These are phyloP conservation scores for Blastobotrys aristatus DNA, from an alignment of 1,139 yeast species.

Conservation along the genomic window DNA sequence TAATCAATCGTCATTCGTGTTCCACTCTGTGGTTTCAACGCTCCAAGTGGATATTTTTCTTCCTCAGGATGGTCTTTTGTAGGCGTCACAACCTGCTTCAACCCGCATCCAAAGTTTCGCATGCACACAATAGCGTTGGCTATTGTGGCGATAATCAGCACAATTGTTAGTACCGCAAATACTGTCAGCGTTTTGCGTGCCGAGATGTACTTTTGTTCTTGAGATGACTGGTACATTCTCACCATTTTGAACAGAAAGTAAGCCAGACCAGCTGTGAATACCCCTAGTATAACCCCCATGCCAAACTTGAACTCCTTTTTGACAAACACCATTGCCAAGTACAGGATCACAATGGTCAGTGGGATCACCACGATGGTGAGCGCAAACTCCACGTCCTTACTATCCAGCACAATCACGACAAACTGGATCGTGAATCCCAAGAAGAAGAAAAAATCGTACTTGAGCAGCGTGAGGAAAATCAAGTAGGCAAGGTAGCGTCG, in stretches of 20 bases:
- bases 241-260: conserved; percentile 49
- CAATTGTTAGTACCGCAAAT: conserved; percentile 46
- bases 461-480: conserved; percentile 36
- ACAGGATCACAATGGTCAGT: conserved; percentile 40
- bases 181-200: conserved; percentile 46
- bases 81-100: conserved; percentile 27
- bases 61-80: conserved; percentile 9
- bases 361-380: conserved; percentile 49
- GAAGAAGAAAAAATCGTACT: conserved; percentile 48
- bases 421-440: conserved; percentile 53
- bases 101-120: conserved; percentile 41
- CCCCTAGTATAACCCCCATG: conserved; percentile 33
- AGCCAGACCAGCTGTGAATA: conserved; percentile 44
- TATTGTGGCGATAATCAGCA: conserved; percentile 40
- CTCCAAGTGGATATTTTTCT: conserved; percentile 12
- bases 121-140: conserved; percentile 38
- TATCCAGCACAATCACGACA: conserved; percentile 45
- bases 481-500: conserved; percentile 42
- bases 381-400: conserved; percentile 44
- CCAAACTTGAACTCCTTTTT: conserved; percentile 38
- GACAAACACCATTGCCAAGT: conserved; percentile 40
- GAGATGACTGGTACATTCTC: conserved; percentile 44
- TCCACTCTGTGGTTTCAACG: background rate
- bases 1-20: conserved; percentile 15
- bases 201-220: conserved; percentile 43